Evolutionary conservation across 1,284 basidiomycete genomes (phyloP), one percentile per base, ranked within the genome.

Genomic region (Fomitopsis betulina): DNA sequence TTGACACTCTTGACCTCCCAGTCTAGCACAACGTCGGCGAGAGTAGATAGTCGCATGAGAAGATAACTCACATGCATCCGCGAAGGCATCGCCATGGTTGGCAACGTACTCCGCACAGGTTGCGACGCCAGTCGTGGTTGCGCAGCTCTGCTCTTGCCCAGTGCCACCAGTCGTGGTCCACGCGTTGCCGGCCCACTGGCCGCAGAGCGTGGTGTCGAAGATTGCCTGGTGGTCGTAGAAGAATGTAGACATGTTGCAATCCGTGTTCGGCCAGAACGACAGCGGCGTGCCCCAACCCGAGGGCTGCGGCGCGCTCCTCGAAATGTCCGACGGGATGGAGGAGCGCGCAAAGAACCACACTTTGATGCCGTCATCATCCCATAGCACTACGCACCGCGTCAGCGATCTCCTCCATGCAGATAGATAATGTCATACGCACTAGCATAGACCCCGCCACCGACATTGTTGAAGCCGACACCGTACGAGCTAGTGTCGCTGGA

Each of bases 131-230:
- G 94, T 96, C 64, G 81, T 78, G 63, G 85, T 75, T 21, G 89
- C 89, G 68, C 94, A 96, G 67, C 87, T 91, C 70, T 86, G 79
- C 12, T 81, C 83, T 73, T 94, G 91, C 43, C 93, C 93, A 5
- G 89, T 87, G 58, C 85, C 78, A 38, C 88, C 89, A 53, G 86
- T 76, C 45, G 71, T 60, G 57, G 73, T 76, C 93, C 93, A 96
- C 9, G 84, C 87, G 53, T 78, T 79, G 54, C 87, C 85, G 8
- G 94, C 93, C 94, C 92, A 96, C 67, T 95, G 89, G 63, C 93
- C 93, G 65, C 91, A 92, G 56, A 94, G 76, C 6, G 91, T 91
- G 25, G 89, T 93, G 68, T 92, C 87, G 66, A 93, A 89, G 67
- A 95, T 93, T 51, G 82, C 84, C 56, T 81, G 82, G 68, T 94